Percentiles rank a stretch among this genome's conserved stretches.
Conservation (phyloP, 139 green algal species). For the Chlorella sp. region DNA sequence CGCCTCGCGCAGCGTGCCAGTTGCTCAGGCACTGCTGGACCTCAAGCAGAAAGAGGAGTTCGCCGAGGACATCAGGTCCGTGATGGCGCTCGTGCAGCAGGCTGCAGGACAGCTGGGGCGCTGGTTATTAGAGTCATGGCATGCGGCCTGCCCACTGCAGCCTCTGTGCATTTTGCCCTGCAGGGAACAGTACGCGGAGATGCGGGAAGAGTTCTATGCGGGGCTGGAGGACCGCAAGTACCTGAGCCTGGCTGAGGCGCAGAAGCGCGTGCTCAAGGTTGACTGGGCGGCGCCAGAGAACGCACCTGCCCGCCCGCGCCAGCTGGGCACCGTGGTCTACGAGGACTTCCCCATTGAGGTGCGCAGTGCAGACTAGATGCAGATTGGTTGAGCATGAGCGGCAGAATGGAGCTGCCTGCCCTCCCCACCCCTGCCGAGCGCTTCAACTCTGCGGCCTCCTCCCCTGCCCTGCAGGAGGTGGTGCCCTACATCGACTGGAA, state of each 20-base stretch:
- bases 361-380: too few species aligned
- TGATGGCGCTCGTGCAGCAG: not conserved
- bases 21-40: constrained; percentile 90
- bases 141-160: not conserved
- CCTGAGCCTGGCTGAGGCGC: constrained; percentile 56
- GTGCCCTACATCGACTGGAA: constrained; percentile 99
- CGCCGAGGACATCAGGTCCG: constrained; percentile 61
- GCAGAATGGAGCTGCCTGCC: too few species aligned
- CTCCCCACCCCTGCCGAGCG: too few species aligned
- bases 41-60: constrained; percentile 38
- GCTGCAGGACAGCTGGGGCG: not conserved
- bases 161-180: not conserved
- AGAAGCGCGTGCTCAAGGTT: constrained; percentile 51
- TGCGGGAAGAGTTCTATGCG: constrained; percentile 97
- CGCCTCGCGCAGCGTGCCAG: constrained; percentile 90
- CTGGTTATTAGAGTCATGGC: not conserved
- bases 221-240: constrained; percentile 96
- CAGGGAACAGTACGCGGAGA: constrained; percentile 92
- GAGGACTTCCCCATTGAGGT: constrained; percentile 86
- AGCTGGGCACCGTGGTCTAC: constrained; percentile 79
- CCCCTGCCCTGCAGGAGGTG: too few species aligned
- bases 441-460: too few species aligned
- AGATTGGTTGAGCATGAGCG: too few species aligned
- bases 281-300: constrained; percentile 87
- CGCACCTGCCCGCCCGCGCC: constrained; percentile 71